These are phyloP conservation scores for Batkoa obscura DNA, from an alignment of 371 early-diverging fungal species.

Conservation along the genomic window DNA sequence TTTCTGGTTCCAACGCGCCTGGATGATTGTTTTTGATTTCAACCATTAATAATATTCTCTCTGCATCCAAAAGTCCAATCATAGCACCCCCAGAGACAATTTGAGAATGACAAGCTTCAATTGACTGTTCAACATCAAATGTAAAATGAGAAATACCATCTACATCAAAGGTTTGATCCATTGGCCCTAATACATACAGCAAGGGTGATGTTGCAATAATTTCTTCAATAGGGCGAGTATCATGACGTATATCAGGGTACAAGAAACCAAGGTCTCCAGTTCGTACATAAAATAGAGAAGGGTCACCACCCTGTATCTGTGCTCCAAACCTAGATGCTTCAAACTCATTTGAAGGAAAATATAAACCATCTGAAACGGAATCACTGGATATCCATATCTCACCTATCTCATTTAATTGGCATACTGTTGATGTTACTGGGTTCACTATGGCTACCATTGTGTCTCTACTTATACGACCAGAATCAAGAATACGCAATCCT, in stretches of 20 bases:
- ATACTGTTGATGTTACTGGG: constrained; percentile 38
- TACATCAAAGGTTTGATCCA: constrained; percentile 44
- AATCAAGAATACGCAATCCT: background rate
- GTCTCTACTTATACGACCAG: constrained; percentile 26
- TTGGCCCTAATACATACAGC: constrained; percentile 56
- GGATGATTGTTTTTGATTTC: background rate
- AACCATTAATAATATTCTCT: background rate
- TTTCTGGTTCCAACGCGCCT: background rate
- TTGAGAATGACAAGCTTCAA: constrained; percentile 34
- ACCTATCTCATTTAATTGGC: constrained; percentile 51
- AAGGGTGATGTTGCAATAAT: constrained; percentile 37
- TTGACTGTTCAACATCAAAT: constrained; percentile 47
- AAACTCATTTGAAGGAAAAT: constrained; percentile 6
- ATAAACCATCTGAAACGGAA: constrained; percentile 19
- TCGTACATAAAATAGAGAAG: constrained; percentile 42
- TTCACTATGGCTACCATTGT: constrained; percentile 74
- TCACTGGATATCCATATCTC: constrained; percentile 74
- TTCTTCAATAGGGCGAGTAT: constrained; percentile 13
- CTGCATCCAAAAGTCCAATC: background rate
- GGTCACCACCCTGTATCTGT: constrained; percentile 39
- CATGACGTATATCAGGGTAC: constrained; percentile 31
- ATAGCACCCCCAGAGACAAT: constrained; percentile 29
- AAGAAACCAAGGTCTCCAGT: constrained; percentile 76
- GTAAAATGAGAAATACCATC: constrained; percentile 53
- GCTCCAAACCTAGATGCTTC: constrained; percentile 18